Conservation (phyloP, 2,329 filamentous ascomycete species). For the Exutisphaerella laricina region DNA sequence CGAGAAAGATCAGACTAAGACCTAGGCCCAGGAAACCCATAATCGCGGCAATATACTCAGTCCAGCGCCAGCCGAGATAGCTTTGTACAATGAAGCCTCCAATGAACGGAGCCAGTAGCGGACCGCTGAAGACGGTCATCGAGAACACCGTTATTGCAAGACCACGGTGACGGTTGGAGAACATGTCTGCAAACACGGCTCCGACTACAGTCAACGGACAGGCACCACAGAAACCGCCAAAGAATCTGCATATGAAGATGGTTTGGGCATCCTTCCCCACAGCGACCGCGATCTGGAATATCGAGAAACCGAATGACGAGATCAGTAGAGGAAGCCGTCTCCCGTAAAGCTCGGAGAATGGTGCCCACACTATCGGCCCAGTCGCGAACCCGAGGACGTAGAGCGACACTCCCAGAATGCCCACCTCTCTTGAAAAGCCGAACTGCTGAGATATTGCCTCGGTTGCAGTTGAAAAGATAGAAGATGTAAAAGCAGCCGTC, state of each 20-base stretch:
- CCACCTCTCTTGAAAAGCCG: constrained; percentile 38
- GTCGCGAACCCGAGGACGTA: constrained; percentile 31
- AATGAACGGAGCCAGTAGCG: constrained; percentile 30
- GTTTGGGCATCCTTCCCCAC: constrained; percentile 36
- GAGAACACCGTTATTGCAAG: constrained; percentile 36
- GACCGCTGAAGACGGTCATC: constrained; percentile 33
- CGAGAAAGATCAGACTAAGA: constrained; percentile 48
- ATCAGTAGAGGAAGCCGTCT: constrained; percentile 29
- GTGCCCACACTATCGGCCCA: constrained; percentile 43
- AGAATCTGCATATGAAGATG: constrained; percentile 36
- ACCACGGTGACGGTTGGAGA: constrained; percentile 28
- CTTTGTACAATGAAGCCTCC: constrained; percentile 32
- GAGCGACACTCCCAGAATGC: constrained; percentile 34
- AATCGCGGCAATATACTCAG: constrained; percentile 46
- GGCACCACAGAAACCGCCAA: constrained; percentile 34
- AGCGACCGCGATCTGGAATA: constrained; percentile 46
- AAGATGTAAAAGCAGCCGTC: constrained; percentile 57
- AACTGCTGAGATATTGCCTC: constrained; percentile 39
- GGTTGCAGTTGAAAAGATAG: constrained; percentile 39
- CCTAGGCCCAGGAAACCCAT: constrained; percentile 51
- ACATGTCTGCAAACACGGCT: constrained; percentile 42
- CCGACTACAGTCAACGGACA: constrained; percentile 45
- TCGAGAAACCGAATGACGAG: constrained; percentile 33
- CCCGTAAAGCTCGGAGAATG: constrained; percentile 42
- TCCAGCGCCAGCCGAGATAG: constrained; percentile 48